phyloP scores from a whole-genome alignment of 1,284 basidiomycete species.

The Melampsora americana region DNA sequence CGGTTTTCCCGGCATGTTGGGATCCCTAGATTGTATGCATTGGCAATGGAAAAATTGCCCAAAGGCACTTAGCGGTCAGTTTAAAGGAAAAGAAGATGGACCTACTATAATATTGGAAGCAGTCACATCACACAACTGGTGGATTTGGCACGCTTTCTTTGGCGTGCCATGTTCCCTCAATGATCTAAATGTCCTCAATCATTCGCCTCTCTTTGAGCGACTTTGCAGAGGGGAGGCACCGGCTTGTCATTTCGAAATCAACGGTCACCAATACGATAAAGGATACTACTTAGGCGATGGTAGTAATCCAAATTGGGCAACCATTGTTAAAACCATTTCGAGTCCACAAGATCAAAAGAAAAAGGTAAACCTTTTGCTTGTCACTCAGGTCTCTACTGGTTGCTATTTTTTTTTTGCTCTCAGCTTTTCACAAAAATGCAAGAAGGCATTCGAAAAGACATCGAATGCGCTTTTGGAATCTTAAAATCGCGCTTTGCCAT shows the following conservation, averaged over 20 bases:
- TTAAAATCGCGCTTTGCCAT: not conserved
- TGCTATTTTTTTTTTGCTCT: not conserved
- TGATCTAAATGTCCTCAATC: too few species aligned
- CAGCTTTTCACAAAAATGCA: not conserved
- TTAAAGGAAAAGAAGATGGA: too few species aligned
- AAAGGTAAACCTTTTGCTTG: not conserved
- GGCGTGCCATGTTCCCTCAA: too few species aligned
- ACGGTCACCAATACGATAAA: not conserved
- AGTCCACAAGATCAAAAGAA: not conserved
- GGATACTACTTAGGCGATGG: constrained; percentile 18
- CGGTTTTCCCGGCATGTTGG: constrained; percentile 10
- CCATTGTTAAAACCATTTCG: not conserved
- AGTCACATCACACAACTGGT: too few species aligned
- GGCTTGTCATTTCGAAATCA: not conserved
- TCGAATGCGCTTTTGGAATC: not conserved
- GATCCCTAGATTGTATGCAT: constrained; percentile 2
- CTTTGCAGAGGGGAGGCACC: not conserved
- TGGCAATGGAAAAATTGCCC: constrained; percentile 33
- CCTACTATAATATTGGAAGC: too few species aligned
- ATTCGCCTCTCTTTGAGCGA: not conserved
- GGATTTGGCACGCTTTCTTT: too few species aligned
- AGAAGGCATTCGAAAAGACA: not conserved
- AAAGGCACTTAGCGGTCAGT: too few species aligned
- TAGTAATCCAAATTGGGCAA: constrained; percentile 1
- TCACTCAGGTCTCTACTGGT: not conserved